phyloP scores from a whole-genome alignment of 331 rosid species.

The Telfairia occidentalis region DNA sequence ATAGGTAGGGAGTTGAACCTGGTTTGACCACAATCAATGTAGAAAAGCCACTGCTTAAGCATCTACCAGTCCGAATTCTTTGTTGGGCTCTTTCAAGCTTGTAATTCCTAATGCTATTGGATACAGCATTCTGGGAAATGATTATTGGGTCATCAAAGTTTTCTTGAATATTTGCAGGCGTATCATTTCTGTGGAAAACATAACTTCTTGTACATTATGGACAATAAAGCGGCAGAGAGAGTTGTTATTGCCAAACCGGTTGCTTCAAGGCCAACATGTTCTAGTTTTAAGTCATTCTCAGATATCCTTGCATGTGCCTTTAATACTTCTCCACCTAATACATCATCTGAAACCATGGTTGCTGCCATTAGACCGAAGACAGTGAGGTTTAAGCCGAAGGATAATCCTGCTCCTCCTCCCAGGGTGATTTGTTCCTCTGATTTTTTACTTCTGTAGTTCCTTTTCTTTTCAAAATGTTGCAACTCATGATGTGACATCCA shows the following conservation, averaged over 20 bases:
- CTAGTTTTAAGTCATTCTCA: conserved; percentile 71
- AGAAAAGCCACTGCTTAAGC: background rate
- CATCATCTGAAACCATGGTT: conserved; percentile 47
- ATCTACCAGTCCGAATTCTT: background rate
- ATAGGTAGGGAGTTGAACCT: background rate
- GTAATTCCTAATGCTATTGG: background rate
- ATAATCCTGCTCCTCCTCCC: conserved; percentile 25
- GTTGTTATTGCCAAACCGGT: conserved; percentile 77
- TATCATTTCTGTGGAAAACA: background rate
- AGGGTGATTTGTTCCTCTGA: conserved; percentile 50
- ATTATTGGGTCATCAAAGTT: conserved; percentile 1
- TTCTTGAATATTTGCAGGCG: background rate
- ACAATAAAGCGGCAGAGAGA: conserved; percentile 58
- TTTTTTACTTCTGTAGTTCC: conserved; percentile 10
- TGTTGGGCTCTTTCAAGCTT: background rate
- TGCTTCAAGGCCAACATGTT: conserved; percentile 76
- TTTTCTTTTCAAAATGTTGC: conserved; percentile 14
- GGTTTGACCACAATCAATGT: background rate
- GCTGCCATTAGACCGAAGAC: conserved; percentile 92
- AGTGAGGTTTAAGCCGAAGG: conserved; percentile 60
- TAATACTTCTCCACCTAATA: conserved; percentile 37
- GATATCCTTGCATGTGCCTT: conserved; percentile 82
- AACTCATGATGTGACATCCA: conserved; percentile 14
- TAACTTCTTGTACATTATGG: conserved; percentile 31
- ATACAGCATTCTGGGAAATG: background rate